A percentile compares a stretch with the other conserved stretches of the same genome.
These are phyloP conservation scores for Boletus pseudopeckii DNA, from an alignment of 768 basidiomycete species.

Conservation along the genomic window DNA sequence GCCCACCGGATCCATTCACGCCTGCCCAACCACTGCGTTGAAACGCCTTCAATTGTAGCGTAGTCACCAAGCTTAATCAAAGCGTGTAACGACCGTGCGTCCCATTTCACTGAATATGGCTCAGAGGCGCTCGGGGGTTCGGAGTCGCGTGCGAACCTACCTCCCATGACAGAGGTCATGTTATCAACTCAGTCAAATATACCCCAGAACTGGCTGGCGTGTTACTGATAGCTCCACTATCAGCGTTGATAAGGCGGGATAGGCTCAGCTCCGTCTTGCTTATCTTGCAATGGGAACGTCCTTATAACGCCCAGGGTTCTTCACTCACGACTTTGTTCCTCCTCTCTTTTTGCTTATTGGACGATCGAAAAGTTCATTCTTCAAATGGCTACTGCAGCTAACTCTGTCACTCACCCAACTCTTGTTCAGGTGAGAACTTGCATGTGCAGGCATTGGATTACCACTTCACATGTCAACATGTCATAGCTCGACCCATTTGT, in stretches of 20 bases:
- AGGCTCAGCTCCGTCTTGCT: background rate
- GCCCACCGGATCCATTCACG: background rate
- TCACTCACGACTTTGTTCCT: background rate
- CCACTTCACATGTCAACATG: background rate
- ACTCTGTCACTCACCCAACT: constrained; percentile 58
- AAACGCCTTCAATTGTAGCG: too few relatives aligned
- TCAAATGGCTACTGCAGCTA: constrained; percentile 57
- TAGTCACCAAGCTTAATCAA: background rate
- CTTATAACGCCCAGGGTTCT: constrained; percentile 2
- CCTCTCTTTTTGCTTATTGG: background rate
- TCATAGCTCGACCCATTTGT: constrained; percentile 64
- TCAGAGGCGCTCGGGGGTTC: background rate
- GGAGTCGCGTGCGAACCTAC: background rate
- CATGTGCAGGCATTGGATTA: background rate
- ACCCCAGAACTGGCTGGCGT: background rate
- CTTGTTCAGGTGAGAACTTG: constrained; percentile 45
- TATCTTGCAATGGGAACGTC: background rate
- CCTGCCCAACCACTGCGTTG: background rate
- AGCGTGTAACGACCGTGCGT: background rate
- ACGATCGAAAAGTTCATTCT: background rate
- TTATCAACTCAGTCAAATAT: constrained; percentile 6
- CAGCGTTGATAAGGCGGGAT: constrained; percentile 10
- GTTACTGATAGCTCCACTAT: background rate
- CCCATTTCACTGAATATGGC: background rate
- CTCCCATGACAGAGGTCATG: constrained; percentile 8